A percentile compares a stretch with the other conserved stretches of the same genome.
phyloP scores from a whole-genome alignment of 2,329 filamentous ascomycete species.

The Orbilia oligospora region DNA sequence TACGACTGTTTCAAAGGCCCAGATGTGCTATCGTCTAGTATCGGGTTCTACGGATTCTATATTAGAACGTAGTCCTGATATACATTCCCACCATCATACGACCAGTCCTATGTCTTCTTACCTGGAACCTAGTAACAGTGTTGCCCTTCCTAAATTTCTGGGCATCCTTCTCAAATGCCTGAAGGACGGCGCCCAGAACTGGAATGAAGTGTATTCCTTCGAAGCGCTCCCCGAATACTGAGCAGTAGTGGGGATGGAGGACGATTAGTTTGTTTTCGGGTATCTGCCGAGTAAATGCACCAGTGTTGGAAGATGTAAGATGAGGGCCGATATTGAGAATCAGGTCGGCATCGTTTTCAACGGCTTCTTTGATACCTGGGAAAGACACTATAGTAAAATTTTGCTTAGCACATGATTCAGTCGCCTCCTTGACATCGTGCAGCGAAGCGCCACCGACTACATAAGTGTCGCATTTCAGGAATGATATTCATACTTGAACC shows the following conservation, averaged over 20 bases:
- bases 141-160: slow-evolving; percentile 51
- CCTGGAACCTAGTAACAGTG: slow-evolving; percentile 44
- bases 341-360: slow-evolving; percentile 46
- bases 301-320: slow-evolving; percentile 57
- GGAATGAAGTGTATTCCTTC: slow-evolving; percentile 61
- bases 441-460: not conserved
- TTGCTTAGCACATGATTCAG: not conserved
- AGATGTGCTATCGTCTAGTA: slow-evolving; percentile 65
- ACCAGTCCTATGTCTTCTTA: slow-evolving; percentile 31
- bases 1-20: slow-evolving; percentile 67
- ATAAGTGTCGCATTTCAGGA: not conserved
- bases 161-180: slow-evolving; percentile 61
- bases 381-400: slow-evolving; percentile 38
- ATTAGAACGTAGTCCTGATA: not conserved
- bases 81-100: not conserved
- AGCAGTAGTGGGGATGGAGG: slow-evolving; percentile 62
- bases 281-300: slow-evolving; percentile 49
- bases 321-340: slow-evolving; percentile 56
- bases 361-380: slow-evolving; percentile 54
- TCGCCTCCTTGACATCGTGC: not conserved
- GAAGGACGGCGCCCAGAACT: slow-evolving; percentile 41
- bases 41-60: slow-evolving; percentile 37
- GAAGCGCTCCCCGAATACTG: slow-evolving; percentile 62
- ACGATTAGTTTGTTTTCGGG: slow-evolving; percentile 46
- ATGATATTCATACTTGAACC: slow-evolving; percentile 39